Evolutionary conservation across 2,329 filamentous ascomycete species (phyloP).

Genomic region (Ceratocystiopsis brevicomis): DNA sequence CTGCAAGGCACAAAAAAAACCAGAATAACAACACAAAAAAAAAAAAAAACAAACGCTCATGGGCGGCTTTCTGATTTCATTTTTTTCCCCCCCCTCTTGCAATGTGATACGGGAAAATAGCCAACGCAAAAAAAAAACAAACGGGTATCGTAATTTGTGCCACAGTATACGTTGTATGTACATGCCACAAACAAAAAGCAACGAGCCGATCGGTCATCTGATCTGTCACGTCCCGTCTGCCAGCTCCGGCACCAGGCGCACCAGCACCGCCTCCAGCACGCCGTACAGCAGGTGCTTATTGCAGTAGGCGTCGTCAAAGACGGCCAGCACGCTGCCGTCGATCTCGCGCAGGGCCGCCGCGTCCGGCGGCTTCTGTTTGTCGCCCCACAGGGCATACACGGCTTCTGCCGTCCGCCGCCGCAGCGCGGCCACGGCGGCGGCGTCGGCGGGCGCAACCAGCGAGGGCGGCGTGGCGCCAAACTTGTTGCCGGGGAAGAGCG

Average conservation of each 20-base stretch:
- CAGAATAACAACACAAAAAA: conserved; percentile 4
- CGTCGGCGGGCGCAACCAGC: conserved; percentile 38
- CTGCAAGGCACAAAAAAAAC: not conserved
- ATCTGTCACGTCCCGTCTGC: conserved; percentile 38
- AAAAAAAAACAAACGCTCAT: conserved; percentile 7
- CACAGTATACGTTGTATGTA: too few relatives aligned
- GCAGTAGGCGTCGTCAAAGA: conserved; percentile 67
- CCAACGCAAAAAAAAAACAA: not conserved
- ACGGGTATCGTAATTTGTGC: conserved; percentile 2
- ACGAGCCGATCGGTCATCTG: not conserved
- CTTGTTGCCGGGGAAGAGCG: conserved; percentile 73
- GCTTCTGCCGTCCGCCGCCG: conserved; percentile 18
- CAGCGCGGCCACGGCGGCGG: conserved; percentile 40
- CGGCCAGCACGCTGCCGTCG: conserved; percentile 45
- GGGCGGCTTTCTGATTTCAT: conserved; percentile 8
- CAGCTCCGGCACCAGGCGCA: conserved; percentile 70
- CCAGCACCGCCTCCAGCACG: conserved; percentile 63
- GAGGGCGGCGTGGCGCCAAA: conserved; percentile 38
- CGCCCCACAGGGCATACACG: conserved; percentile 3
- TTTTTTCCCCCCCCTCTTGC: not conserved
- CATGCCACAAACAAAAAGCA: too few relatives aligned
- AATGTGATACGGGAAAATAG: not conserved
- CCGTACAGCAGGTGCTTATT: conserved; percentile 84
- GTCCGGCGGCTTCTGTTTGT: not conserved
- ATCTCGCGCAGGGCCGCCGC: conserved; percentile 31